Conservation (phyloP, 257 asterid genomes). For the Verbascum thapsus region DNA sequence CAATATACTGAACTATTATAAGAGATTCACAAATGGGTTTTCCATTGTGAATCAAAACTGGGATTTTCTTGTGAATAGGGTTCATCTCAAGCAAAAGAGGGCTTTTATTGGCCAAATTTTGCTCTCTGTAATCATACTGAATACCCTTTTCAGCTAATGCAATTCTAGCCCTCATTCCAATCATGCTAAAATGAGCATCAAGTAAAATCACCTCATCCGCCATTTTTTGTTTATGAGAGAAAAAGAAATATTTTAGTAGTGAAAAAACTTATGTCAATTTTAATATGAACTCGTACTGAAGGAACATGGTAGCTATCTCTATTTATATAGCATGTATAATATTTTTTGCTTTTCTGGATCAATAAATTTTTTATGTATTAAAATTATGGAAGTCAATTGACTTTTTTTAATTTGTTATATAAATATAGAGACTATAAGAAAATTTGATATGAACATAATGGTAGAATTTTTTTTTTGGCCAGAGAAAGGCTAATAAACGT, state of each 20-base stretch:
- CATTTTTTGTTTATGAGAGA: conserved; percentile 8
- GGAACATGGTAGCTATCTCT: too few relatives aligned
- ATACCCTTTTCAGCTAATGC: conserved; percentile 55
- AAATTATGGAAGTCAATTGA: too few relatives aligned
- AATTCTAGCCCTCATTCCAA: conserved; percentile 47
- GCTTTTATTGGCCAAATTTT: conserved; percentile 32
- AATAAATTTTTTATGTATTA: too few relatives aligned
- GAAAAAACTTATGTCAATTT: background rate
- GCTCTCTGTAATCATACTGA: conserved; percentile 42
- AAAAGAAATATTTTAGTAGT: background rate
- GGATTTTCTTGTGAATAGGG: conserved; percentile 49
- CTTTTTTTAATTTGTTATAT: too few relatives aligned
- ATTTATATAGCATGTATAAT: too few relatives aligned
- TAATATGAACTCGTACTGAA: too few relatives aligned
- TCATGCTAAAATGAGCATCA: conserved; percentile 37
- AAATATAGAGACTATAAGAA: too few relatives aligned
- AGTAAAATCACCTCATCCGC: conserved; percentile 35
- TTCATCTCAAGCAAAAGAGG: conserved; percentile 36
- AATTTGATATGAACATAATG: too few relatives aligned
- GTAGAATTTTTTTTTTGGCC: too few relatives aligned
- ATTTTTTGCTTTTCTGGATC: too few relatives aligned
- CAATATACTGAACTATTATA: conserved; percentile 31
- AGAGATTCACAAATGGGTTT: conserved; percentile 37
- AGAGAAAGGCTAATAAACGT: too few relatives aligned
- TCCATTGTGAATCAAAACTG: conserved; percentile 42